Base-by-base conservation (phyloP, 306 rosid species). In the Dalbergia cultrata region DNA sequence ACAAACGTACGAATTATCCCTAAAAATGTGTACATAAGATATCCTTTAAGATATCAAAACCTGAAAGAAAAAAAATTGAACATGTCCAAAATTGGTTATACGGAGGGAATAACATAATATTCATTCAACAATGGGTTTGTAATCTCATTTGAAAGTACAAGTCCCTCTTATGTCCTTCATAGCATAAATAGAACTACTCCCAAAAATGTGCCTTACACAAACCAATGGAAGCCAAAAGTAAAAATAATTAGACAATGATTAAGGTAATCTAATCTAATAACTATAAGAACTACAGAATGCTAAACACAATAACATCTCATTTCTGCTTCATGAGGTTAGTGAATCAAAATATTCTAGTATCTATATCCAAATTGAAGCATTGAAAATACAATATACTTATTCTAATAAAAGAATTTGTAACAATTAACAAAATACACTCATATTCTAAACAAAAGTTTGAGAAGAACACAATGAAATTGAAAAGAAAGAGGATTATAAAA, bases 181-280 rank as follows among this genome's bases (percentile, higher is more conserved):
- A 91, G 87, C 91, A 84, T 82, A 92, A 88, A 88, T 97, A 95
- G 87, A 95, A 92, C 84, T 87, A 88, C 44, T 95, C 90, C 99
- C 99, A 95, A 52, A 95, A 89, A 66, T 85, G 97, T 21, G 86
- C 80, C 99, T 97, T 93, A 26, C 31, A 3, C 85, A 80, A 85
- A 81, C 47, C 76, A 82, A 85, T 39, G 33, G 0, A 39, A 71
- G 8, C 49, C 8, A 18, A 35, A 26, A 26, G 2, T 26, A 26
- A 26, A 26, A 26, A 26, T 26, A 26, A 26, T 26, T 3, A 31
- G 67, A 31, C 26, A 80, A 49, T 22, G 31, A 72, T 56, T n/a
- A n/a, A n/a, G n/a, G n/a, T n/a, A n/a, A n/a, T n/a, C n/a, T 56
- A 49, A 37, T 52, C 61, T 44, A 47, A 34, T 2, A 34, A 34